Evolutionary conservation across 2,329 filamentous ascomycete genomes (phyloP).

Genomic region (Botrytis hyacinthi): DNA sequence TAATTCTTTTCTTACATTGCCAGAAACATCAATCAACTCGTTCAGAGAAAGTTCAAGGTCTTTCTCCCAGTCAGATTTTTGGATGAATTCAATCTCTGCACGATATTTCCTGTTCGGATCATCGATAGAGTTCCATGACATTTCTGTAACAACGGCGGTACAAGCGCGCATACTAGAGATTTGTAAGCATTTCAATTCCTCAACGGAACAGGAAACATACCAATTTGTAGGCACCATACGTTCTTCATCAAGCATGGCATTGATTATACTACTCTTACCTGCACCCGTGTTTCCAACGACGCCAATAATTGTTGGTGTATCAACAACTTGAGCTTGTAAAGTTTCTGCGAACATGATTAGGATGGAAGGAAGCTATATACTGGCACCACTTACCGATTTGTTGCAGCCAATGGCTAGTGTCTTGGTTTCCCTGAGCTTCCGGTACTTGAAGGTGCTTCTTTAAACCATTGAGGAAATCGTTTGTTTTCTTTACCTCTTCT

Average conservation of each 20-base stretch:
- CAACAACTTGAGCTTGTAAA: constrained; percentile 27
- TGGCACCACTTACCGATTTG: constrained; percentile 28
- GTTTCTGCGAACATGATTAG: constrained; percentile 12
- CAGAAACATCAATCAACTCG: constrained; percentile 25
- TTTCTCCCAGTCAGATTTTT: constrained; percentile 28
- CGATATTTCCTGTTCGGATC: constrained; percentile 40
- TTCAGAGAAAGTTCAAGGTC: constrained; percentile 26
- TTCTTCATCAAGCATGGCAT: constrained; percentile 47
- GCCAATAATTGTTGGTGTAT: constrained; percentile 33
- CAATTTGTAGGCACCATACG: constrained; percentile 44
- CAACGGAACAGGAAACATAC: background rate
- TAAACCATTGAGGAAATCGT: constrained; percentile 31
- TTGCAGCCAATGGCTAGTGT: constrained; percentile 33
- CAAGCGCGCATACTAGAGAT: constrained; percentile 27
- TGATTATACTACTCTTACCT: constrained; percentile 33
- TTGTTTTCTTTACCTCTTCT: constrained; percentile 28
- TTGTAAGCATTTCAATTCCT: background rate
- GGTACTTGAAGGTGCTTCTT: constrained; percentile 26
- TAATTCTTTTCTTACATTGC: constrained; percentile 35
- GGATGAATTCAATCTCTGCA: constrained; percentile 43
- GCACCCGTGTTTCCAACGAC: constrained; percentile 35
- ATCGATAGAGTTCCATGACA: constrained; percentile 32
- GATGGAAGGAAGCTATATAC: constrained; percentile 10
- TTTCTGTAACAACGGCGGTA: constrained; percentile 22
- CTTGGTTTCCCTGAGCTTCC: constrained; percentile 20